Evolutionary conservation across 164 flowering plant species (phyloP).

Genomic region (Brasenia schreberi): DNA sequence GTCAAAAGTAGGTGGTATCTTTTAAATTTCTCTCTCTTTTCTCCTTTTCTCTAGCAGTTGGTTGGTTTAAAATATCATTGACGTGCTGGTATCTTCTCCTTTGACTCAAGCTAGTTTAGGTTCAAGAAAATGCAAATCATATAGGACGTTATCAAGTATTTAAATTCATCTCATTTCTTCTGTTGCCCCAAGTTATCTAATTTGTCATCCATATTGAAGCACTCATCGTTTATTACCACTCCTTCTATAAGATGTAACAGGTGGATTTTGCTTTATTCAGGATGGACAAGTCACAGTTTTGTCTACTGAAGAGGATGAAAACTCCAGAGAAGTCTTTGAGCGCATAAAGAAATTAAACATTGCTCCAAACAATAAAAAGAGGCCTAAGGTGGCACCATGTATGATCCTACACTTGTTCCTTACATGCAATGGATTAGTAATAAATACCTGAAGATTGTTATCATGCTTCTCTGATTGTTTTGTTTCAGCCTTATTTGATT

Average conservation of each 20-base stretch:
- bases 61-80: no score
- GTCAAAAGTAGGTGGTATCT: no score
- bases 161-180: no score
- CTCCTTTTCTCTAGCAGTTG: no score
- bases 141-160: no score
- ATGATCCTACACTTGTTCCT: conserved; percentile 2
- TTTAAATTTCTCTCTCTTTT: no score
- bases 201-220: no score
- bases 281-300: conserved; percentile 26
- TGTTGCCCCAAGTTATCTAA: no score
- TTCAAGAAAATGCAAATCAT: no score
- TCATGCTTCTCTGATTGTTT: neutral
- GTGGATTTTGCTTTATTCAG: conserved; percentile 22
- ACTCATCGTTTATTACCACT: no score
- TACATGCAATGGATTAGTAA: neutral
- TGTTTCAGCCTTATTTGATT: conserved; percentile 47
- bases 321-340: conserved; percentile 69
- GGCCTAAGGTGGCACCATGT: conserved; percentile 46
- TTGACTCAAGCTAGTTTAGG: no score
- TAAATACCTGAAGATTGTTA: neutral
- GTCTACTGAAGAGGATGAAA: conserved; percentile 58
- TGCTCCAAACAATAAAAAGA: conserved; percentile 46
- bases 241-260: neutral
- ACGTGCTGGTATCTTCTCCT: no score
- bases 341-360: conserved; percentile 74